These are phyloP conservation scores for Ramichloridium luteum DNA, from an alignment of 2,329 filamentous ascomycete species.

Conservation along the genomic window DNA sequence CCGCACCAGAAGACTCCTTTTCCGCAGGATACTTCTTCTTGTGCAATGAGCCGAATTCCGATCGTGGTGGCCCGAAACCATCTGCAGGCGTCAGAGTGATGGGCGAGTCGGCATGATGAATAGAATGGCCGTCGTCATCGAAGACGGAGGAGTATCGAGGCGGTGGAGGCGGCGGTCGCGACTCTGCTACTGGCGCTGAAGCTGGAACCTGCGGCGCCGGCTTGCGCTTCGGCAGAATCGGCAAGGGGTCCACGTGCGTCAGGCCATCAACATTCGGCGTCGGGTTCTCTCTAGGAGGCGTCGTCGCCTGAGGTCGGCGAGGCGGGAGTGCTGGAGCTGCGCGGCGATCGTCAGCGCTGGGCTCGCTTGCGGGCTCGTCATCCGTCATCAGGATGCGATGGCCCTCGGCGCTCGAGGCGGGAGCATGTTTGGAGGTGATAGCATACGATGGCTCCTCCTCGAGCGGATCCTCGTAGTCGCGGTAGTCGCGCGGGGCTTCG, in stretches of 20 bases:
- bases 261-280: slow-evolving; percentile 11
- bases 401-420: slow-evolving; percentile 18
- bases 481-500: slow-evolving; percentile 26
- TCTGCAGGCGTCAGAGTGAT: slow-evolving; percentile 29
- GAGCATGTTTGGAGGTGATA: slow-evolving; percentile 12
- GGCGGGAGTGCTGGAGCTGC: slow-evolving; percentile 30
- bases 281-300: slow-evolving; percentile 12
- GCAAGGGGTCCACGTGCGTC: no score
- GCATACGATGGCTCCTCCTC: slow-evolving; percentile 17
- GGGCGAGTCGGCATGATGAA: slow-evolving; percentile 27
- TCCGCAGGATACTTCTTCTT: no score
- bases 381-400: slow-evolving; percentile 34
- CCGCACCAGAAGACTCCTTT: no score
- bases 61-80: slow-evolving; percentile 26
- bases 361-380: slow-evolving; percentile 1
- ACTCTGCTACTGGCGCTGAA: slow-evolving; percentile 13
- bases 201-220: slow-evolving; percentile 30
- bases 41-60: slow-evolving; percentile 9
- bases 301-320: slow-evolving; percentile 15
- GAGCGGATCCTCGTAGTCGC: slow-evolving; percentile 39
- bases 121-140: slow-evolving; percentile 22
- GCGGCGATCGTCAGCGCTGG: no score
- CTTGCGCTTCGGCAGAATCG: slow-evolving; percentile 24
- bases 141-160: slow-evolving; percentile 35
- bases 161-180: slow-evolving; percentile 20